phyloP scores from a whole-genome alignment of 2,329 filamentous ascomycete species.

The Monosporascus sp. region DNA sequence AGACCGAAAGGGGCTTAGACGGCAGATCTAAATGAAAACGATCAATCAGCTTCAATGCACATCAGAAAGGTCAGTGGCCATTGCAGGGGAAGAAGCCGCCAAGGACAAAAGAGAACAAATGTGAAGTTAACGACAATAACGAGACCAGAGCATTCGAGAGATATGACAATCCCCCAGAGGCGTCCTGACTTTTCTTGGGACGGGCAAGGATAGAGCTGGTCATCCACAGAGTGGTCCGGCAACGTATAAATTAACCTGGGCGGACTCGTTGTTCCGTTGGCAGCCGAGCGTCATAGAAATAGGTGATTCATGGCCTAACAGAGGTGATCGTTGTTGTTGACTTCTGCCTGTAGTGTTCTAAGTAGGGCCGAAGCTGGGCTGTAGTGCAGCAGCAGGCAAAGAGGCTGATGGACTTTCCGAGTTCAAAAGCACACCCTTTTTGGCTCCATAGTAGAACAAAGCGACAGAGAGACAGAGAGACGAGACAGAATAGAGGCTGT shows the following conservation, averaged over 20 bases:
- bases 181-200: background rate
- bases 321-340: background rate
- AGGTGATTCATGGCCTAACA: background rate
- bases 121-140: background rate
- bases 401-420: too few relatives aligned
- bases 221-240: too few relatives aligned
- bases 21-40: slow-evolving; percentile 15
- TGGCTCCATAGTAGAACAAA: too few relatives aligned
- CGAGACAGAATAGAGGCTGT: background rate
- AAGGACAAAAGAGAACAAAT: background rate
- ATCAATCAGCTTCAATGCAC: slow-evolving; percentile 12
- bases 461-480: too few relatives aligned
- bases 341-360: too few relatives aligned
- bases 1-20: slow-evolving; percentile 12
- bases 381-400: background rate
- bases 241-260: background rate
- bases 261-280: background rate
- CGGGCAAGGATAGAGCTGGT: background rate
- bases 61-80: background rate
- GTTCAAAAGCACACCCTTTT: too few relatives aligned
- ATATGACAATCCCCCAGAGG: background rate
- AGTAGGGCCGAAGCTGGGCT: background rate
- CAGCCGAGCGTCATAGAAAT: background rate
- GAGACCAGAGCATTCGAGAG: background rate
- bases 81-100: background rate